These are phyloP conservation scores for Rhodotorula sp. DNA, from an alignment of 1,284 basidiomycete species.

Conservation along the genomic window DNA sequence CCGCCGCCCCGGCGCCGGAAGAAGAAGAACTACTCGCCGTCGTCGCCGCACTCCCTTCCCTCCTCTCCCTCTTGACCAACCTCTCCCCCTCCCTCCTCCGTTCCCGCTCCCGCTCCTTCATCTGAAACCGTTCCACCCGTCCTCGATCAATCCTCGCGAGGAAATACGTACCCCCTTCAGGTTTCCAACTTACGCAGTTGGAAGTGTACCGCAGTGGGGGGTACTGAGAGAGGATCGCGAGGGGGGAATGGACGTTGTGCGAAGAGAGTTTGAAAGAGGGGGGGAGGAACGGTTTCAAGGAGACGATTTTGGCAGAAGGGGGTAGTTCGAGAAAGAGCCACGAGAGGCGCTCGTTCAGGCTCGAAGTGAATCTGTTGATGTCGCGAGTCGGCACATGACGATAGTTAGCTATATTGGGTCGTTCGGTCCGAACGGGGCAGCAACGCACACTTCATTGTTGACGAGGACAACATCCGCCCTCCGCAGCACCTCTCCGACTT, in stretches of 20 bases:
- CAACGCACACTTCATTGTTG: slow-evolving; percentile 55
- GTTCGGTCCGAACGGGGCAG: neutral
- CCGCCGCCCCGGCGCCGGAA: no score
- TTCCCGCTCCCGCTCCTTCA: slow-evolving; percentile 10
- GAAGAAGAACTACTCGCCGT: no score
- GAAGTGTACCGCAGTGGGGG: slow-evolving; percentile 29
- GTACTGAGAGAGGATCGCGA: slow-evolving; percentile 40
- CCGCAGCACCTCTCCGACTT: slow-evolving; percentile 44
- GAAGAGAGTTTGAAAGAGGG: slow-evolving; percentile 30
- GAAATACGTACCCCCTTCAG: slow-evolving; percentile 42
- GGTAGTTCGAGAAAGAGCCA: slow-evolving; percentile 58
- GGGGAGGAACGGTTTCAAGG: slow-evolving; percentile 50
- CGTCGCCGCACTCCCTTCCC: slow-evolving; percentile 4
- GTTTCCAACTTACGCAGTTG: slow-evolving; percentile 42
- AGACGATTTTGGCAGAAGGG: slow-evolving; percentile 56
- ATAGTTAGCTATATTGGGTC: neutral
- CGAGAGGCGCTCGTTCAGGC: slow-evolving; percentile 56
- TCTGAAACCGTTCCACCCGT: slow-evolving; percentile 19
- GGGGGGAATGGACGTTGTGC: slow-evolving; percentile 36
- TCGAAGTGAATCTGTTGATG: slow-evolving; percentile 51
- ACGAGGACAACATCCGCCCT: slow-evolving; percentile 58
- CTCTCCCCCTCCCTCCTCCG: neutral
- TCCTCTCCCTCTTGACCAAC: neutral
- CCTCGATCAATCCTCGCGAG: slow-evolving; percentile 36
- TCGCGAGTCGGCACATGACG: no score